Evolutionary conservation across 2,329 filamentous ascomycete genomes (phyloP).

Genomic region (Fusarium denticulatum): DNA sequence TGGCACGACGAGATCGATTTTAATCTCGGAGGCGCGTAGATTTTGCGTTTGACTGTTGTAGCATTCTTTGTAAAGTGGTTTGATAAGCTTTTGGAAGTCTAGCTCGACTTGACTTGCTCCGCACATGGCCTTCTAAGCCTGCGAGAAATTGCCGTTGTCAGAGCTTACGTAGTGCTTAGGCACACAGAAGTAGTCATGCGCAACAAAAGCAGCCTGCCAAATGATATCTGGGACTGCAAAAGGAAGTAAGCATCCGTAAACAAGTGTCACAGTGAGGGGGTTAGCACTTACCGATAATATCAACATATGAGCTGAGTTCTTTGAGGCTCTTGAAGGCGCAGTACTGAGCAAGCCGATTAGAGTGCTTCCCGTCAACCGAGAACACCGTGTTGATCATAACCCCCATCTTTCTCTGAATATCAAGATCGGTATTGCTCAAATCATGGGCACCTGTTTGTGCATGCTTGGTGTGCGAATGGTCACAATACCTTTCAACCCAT

Average conservation of each 20-base stretch:
- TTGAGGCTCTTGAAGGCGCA: neutral
- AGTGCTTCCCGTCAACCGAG: neutral
- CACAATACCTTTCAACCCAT: neutral
- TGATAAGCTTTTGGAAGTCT: accelerated
- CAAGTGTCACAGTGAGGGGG: too few relatives aligned
- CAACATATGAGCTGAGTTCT: neutral
- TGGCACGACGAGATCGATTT: too few relatives aligned
- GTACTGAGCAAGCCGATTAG: neutral
- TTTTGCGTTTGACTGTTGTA: too few relatives aligned
- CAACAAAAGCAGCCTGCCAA: neutral
- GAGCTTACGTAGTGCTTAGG: accelerated
- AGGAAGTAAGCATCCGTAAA: too few relatives aligned
- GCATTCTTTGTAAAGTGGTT: neutral
- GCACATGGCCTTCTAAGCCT: neutral
- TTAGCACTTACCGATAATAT: neutral
- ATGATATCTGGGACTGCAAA: neutral
- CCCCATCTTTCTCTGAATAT: neutral
- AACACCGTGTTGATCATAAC: neutral
- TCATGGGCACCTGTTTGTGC: neutral
- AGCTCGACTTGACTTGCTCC: neutral
- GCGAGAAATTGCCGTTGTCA: accelerated
- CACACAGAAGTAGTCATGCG: accelerated
- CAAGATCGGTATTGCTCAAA: neutral
- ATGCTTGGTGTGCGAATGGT: neutral
- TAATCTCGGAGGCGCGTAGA: too few relatives aligned